Evolutionary conservation across 2,329 filamentous ascomycete genomes (phyloP), one percentile per base, ranked within the genome.

Genomic region (Ascochyta clinopodiicola): DNA sequence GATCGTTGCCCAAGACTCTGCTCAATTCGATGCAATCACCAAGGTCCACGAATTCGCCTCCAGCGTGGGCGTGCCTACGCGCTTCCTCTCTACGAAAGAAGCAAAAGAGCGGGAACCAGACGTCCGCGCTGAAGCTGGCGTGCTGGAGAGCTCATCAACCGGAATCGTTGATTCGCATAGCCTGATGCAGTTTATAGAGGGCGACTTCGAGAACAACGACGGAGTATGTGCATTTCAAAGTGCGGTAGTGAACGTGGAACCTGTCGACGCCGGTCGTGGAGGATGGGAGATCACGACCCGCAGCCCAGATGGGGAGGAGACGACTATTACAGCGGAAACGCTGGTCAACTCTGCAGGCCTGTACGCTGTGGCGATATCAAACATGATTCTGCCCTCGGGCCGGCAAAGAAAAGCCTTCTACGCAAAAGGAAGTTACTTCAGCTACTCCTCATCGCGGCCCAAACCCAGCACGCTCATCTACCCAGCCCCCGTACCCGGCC

Each of bases 351-450:
- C 89, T 1, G 94, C 94, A 0, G 95, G 95, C 0, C 85, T 97
- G 15, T 86, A 85, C 58, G 91, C 93, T 19, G 88, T 88, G 46
- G 79, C 79, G 21, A 80, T 98, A 39, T 88, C 89, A 69, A 99
- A 98, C 78, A 88, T 93, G 84, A 84, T 98, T 34, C 81, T 91
- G 0, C 86, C 88, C 0, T 29, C 65, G 0, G 74, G 78, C 0
- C 77, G 83, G 5, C 86, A 86, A 45, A 79, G 80, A 35, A 83
- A 76, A 22, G 84, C 92, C 5, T 90, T 85, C 80, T 98, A 89
- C 77, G 94, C 94, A 56, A 99, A 99, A 79, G 95, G 95, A 0
- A 94, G 91, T 57, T 99, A 99, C 79, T 98, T 96, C 78, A 90
- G 88, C 27, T 98, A 97, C 78, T 77, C 83, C 0, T 80, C 86